A percentile compares a stretch with the other conserved stretches of the same genome.
Conservation (phyloP, 208 protist species). For the Angomonas desouzai region DNA sequence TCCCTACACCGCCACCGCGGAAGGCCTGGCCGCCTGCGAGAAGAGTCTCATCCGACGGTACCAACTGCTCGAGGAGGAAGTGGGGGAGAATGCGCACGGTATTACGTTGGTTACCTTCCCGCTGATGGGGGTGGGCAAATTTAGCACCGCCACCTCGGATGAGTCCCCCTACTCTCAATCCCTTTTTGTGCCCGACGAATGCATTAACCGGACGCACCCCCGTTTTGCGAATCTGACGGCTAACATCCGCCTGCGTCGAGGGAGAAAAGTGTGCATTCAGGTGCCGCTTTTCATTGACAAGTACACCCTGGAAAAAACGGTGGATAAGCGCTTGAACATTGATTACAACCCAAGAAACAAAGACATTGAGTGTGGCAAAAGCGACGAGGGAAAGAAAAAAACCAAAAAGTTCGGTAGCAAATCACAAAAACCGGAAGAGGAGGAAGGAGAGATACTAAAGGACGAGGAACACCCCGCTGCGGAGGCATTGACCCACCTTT, state of each 20-base stretch:
- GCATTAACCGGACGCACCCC: slow-evolving; percentile 96
- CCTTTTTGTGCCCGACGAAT: slow-evolving; percentile 94
- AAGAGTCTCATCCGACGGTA: slow-evolving; percentile 71
- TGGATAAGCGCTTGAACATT: slow-evolving; percentile 81
- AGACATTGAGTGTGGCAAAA: slow-evolving; percentile 63
- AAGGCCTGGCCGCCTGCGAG: slow-evolving; percentile 70
- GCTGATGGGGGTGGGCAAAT: slow-evolving; percentile 88
- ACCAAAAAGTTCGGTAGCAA: slow-evolving; percentile 36
- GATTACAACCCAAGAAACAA: slow-evolving; percentile 68
- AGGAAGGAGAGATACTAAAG: not conserved
- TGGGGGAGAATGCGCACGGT: slow-evolving; percentile 67
- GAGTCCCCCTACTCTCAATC: slow-evolving; percentile 81
- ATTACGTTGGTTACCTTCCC: slow-evolving; percentile 95
- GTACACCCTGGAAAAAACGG: slow-evolving; percentile 78
- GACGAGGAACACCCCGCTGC: slow-evolving; percentile 31
- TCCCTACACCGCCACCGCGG: slow-evolving; percentile 76
- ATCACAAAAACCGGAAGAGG: not conserved
- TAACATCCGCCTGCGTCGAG: slow-evolving; percentile 95
- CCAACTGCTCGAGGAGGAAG: slow-evolving; percentile 61
- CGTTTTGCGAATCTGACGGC: slow-evolving; percentile 96
- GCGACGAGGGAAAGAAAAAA: slow-evolving; percentile 44
- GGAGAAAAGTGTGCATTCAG: slow-evolving; percentile 94
- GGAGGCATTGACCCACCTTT: slow-evolving; percentile 69
- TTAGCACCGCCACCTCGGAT: slow-evolving; percentile 30
- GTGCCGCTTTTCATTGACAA: slow-evolving; percentile 96